Base-by-base conservation (phyloP, 1,139 yeast genomes). In the Debaryomyces sp. region DNA sequence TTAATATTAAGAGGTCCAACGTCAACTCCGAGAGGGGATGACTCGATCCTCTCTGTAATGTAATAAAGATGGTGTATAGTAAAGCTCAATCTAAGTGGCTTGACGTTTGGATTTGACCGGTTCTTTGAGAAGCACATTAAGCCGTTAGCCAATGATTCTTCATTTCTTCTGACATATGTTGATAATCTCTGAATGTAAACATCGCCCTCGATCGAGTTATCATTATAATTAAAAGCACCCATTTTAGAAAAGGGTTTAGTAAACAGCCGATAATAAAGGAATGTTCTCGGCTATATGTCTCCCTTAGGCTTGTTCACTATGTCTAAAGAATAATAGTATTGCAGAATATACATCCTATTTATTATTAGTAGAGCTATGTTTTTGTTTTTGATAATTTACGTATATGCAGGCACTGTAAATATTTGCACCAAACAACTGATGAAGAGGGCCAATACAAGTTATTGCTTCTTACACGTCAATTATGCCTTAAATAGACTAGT, bases 1-100 rank as follows among this genome's bases (percentile, higher is more conserved):
- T 86, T 72, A 46, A 84, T 70, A 58, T 80, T 81, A 59, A 84
- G 68, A 1, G 89, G 87, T 0, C 89, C 89, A n/a, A 84, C 82
- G 32, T 76, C 81, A 12, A 76, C 79, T 1, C 77, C 77, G 24
- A 84, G 70, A 0, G 78, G 73, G 5, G 83, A 69, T 24, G 75
- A 77, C 50, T 81, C 85, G 45, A 85, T 81, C 49, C 81, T 71
- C 41, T 84, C 87, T 17, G 82, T 63, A 27, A 85, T 69, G 58
- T 78, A 84, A 61, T 82, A 85, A 32, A 84, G 69, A 61, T 85
- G 89, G 60, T 84, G 89, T 23, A 83, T 67, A 26, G 87, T 81
- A 49, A 84, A 70, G 26, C 80, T 77, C 24, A 84, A 66, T 49
- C 87, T 64, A 18, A 81, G 75, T 0, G 88, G 85, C 57, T 80